Conservation (phyloP, 2,329 filamentous ascomycete species). For the Pestalotiopsis sp. region DNA sequence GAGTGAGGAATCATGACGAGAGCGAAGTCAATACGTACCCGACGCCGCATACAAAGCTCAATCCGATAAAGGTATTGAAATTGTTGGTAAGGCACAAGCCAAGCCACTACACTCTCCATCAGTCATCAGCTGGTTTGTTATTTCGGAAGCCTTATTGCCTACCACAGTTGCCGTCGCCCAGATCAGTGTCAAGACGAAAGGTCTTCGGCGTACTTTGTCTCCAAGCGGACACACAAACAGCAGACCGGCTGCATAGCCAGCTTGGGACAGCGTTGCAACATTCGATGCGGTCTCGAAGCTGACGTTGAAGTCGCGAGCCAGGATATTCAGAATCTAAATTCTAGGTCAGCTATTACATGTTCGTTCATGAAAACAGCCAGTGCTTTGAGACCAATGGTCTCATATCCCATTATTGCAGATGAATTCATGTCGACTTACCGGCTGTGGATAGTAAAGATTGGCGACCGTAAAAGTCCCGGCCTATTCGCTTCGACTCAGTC, state of each 20-base stretch:
- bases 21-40: constrained; percentile 40
- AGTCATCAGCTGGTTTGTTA: neutral
- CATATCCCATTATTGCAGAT: neutral
- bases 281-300: constrained; percentile 58
- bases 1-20: neutral
- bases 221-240: constrained; percentile 68
- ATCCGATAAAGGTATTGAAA: constrained; percentile 59
- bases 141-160: constrained; percentile 21
- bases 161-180: constrained; percentile 64
- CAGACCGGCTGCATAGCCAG: constrained; percentile 67
- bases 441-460: constrained; percentile 71
- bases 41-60: constrained; percentile 62
- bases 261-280: constrained; percentile 69
- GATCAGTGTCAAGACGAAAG: constrained; percentile 63
- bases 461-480: constrained; percentile 64
- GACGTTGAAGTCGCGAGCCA: constrained; percentile 64
- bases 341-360: neutral
- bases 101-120: constrained; percentile 44
- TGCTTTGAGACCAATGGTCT: neutral
- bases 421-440: constrained; percentile 23
- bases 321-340: constrained; percentile 57
- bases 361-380: neutral
- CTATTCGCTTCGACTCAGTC: constrained; percentile 16
- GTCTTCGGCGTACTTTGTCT: constrained; percentile 59
- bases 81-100: constrained; percentile 63